These are phyloP conservation scores for Raffaelea ambrosiae DNA, from an alignment of 2,329 filamentous ascomycete species.

Conservation along the genomic window DNA sequence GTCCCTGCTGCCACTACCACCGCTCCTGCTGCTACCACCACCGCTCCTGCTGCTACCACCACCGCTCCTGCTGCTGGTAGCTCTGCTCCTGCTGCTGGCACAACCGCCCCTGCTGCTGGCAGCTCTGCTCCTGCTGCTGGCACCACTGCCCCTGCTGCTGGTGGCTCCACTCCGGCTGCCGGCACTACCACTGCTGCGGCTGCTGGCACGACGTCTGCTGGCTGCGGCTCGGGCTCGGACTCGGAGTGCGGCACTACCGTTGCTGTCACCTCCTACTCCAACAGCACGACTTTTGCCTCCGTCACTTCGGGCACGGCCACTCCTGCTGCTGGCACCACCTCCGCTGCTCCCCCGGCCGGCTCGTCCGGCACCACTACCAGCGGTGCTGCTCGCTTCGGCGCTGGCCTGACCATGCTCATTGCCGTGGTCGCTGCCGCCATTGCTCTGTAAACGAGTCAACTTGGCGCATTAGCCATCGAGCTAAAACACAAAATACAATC, in stretches of 20 bases:
- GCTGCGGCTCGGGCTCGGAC: background rate
- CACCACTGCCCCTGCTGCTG: background rate
- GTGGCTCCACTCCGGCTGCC: background rate
- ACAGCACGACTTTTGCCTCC: background rate
- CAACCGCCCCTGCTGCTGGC: background rate
- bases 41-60: background rate
- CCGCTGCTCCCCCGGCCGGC: background rate
- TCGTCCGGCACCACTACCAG: conserved; percentile 15
- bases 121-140: background rate
- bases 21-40: conserved; percentile 3
- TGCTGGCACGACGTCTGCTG: background rate
- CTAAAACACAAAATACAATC: background rate
- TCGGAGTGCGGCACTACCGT: background rate
- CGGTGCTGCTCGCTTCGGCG: conserved; percentile 21
- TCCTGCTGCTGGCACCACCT: background rate
- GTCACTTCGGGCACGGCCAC: conserved; percentile 10
- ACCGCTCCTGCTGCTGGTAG: background rate
- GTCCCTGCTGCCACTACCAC: conserved; percentile 13
- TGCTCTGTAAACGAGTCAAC: conserved; percentile 22
- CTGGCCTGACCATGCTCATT: conserved; percentile 25
- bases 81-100: background rate
- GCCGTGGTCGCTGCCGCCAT: conserved; percentile 24
- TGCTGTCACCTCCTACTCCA: background rate
- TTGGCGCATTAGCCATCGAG: background rate
- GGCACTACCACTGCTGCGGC: background rate